Base-by-base conservation (phyloP, 192 early-diverging fungal genomes). In the Coemansia sp. region DNA sequence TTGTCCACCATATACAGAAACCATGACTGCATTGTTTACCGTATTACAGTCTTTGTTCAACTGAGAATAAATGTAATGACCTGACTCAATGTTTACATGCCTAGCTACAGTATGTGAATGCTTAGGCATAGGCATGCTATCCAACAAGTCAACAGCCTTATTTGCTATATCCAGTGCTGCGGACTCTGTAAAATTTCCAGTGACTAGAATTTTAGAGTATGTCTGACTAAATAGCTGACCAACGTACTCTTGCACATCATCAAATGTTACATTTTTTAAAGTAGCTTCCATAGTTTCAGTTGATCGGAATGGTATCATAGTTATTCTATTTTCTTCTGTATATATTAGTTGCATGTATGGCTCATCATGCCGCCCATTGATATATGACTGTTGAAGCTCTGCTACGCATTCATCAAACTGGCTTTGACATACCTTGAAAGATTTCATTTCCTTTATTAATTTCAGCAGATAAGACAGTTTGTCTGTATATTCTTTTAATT, bases 11-110 rank as follows among this genome's bases (percentile, higher is more conserved):
- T 94, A 90, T 9, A 94, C 63, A 34, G 84, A 85, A 63, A 88
- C 89, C 28, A 90, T 85, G 22, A 93, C 82, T 2, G 90, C 90
- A 19, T 89, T 92, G 53, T 98, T 95, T 22, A 90, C 67, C 55
- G 93, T 88, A 20, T 93, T 72, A 5, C 82, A 60, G 59, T 95
- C 91, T 0, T 83, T 77, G 12, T 48, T 31, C 8, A 17, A 23
- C n/a, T 26, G 11, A 8, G 64, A 58, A 19, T 68, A 38, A 0
- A 72, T 38, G 65, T 72, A 72, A 34, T 60, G 46, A 1, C 75
- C 75, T 21, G 69, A 44, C 77, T 52, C 56, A 25, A 71, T 19
- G 0, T 71, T 21, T 25, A 69, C 57, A 1, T 42, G 8, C 0
- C 40, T 60, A n/a, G 0, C 15, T n/a, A 1, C 2, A 4, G 3